Conservation (phyloP, 106 monocot species). For the Dioscorea alata region DNA sequence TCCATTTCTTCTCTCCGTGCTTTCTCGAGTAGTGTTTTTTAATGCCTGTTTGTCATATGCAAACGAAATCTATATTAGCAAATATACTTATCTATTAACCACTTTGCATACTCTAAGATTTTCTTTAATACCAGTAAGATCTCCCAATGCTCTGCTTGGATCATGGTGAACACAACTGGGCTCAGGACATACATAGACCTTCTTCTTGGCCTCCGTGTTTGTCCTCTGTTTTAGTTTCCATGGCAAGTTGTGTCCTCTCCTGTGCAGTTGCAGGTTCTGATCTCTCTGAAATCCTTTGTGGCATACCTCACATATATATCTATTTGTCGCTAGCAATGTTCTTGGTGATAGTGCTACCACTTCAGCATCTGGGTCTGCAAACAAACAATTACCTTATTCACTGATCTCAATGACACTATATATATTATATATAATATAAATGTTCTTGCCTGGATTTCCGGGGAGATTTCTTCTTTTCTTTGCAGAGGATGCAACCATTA, state of each 20-base stretch:
- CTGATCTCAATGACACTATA: no score
- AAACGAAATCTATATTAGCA: no score
- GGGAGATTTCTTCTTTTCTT: slow-evolving; percentile 48
- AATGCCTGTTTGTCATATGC: neutral
- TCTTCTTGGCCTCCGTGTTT: slow-evolving; percentile 33
- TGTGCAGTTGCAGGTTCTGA: slow-evolving; percentile 59
- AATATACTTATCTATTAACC: no score
- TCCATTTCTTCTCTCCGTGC: slow-evolving; percentile 54
- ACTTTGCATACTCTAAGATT: no score
- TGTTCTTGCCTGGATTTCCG: slow-evolving; percentile 27
- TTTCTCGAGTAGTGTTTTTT: slow-evolving; percentile 52
- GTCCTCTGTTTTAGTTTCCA: slow-evolving; percentile 64
- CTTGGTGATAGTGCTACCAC: slow-evolving; percentile 53
- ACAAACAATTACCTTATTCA: neutral
- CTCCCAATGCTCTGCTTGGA: slow-evolving; percentile 31
- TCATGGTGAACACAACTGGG: slow-evolving; percentile 45
- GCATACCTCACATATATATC: slow-evolving; percentile 52
- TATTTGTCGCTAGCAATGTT: slow-evolving; percentile 46
- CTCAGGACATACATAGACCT: slow-evolving; percentile 65
- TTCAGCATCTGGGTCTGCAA: slow-evolving; percentile 46
- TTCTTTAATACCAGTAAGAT: slow-evolving; percentile 23
- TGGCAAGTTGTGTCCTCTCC: slow-evolving; percentile 62
- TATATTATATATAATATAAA: no score
- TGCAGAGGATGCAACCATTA: slow-evolving; percentile 13
- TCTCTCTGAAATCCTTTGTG: slow-evolving; percentile 55